Percentiles rank a stretch among this genome's conserved stretches.
Conservation (phyloP, 805 yeast species). For the Saccharomycopsis oosterbeekiorum region DNA sequence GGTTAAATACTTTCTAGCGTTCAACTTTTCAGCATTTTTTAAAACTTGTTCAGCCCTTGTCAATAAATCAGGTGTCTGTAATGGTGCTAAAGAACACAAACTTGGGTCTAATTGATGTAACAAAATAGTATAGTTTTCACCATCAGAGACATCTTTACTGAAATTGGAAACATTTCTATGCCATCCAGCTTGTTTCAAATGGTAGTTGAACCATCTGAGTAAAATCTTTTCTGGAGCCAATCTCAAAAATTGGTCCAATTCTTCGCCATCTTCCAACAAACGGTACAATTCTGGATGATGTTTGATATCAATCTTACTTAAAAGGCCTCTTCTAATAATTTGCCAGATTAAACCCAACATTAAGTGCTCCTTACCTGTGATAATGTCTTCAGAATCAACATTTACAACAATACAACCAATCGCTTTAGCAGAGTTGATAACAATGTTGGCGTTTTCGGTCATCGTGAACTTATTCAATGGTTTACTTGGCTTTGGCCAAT, state of each 20-base stretch:
- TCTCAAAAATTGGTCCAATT: slow-evolving; percentile 91
- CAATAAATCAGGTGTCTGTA: slow-evolving; percentile 64
- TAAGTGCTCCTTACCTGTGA: slow-evolving; percentile 89
- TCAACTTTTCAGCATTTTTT: slow-evolving; percentile 79
- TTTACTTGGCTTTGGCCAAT: slow-evolving; percentile 74
- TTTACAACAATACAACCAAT: slow-evolving; percentile 97
- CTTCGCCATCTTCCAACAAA: slow-evolving; percentile 90
- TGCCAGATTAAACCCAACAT: slow-evolving; percentile 94
- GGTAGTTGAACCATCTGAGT: slow-evolving; percentile 95
- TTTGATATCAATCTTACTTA: slow-evolving; percentile 91
- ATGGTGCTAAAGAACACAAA: slow-evolving; percentile 70
- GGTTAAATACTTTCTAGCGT: slow-evolving; percentile 88
- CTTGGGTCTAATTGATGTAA: slow-evolving; percentile 83
- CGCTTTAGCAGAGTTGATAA: slow-evolving; percentile 96
- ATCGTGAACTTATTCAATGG: slow-evolving; percentile 86
- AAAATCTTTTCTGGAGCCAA: slow-evolving; percentile 96
- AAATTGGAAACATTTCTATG: slow-evolving; percentile 78
- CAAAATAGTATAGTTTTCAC: slow-evolving; percentile 87
- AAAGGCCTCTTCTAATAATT: slow-evolving; percentile 90
- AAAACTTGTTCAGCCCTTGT: slow-evolving; percentile 83
- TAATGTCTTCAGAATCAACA: slow-evolving; percentile 91
- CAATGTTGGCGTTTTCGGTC: slow-evolving; percentile 95
- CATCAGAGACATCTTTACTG: slow-evolving; percentile 81
- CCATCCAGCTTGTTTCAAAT: slow-evolving; percentile 87
- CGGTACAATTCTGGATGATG: slow-evolving; percentile 94